These are phyloP conservation scores for Cnidoscolus chayamansa DNA, from an alignment of 441 rosid species.

Conservation along the genomic window DNA sequence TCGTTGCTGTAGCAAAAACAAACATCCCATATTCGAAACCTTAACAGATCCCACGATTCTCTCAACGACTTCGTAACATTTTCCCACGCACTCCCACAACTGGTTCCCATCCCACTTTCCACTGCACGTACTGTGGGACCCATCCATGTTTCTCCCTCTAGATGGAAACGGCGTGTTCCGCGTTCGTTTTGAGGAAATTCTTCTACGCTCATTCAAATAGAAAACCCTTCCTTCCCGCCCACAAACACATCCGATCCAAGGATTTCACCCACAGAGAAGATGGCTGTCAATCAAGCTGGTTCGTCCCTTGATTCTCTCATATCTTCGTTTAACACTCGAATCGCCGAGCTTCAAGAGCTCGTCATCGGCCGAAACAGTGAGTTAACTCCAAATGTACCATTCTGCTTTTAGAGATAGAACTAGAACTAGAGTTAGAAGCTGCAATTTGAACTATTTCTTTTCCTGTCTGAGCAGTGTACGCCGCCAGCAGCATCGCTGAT, in stretches of 20 bases:
- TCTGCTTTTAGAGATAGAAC: neutral
- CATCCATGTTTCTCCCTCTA: constrained; percentile 19
- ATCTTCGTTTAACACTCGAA: constrained; percentile 59
- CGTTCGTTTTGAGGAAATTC: neutral
- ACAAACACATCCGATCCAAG: neutral
- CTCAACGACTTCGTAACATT: neutral
- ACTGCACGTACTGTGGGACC: too few species aligned
- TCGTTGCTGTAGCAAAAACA: neutral
- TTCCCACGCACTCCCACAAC: neutral
- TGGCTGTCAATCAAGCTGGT: constrained; percentile 65
- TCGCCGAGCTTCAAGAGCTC: constrained; percentile 78
- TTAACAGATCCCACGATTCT: neutral
- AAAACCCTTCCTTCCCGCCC: constrained; percentile 22
- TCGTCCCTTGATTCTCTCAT: constrained; percentile 64
- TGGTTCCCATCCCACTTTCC: neutral
- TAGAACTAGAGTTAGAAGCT: neutral
- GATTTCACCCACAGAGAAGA: constrained; percentile 14
- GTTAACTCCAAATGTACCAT: constrained; percentile 26
- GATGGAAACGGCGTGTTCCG: neutral
- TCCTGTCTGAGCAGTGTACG: constrained; percentile 49
- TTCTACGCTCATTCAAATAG: neutral
- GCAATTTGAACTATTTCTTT: neutral
- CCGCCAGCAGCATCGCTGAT: constrained; percentile 64
- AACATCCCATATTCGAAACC: constrained; percentile 4
- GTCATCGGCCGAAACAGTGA: constrained; percentile 87